Evolutionary conservation across 129 eudicot species (phyloP), one percentile per base, ranked within the genome.

Genomic region (Silybum marianum): DNA sequence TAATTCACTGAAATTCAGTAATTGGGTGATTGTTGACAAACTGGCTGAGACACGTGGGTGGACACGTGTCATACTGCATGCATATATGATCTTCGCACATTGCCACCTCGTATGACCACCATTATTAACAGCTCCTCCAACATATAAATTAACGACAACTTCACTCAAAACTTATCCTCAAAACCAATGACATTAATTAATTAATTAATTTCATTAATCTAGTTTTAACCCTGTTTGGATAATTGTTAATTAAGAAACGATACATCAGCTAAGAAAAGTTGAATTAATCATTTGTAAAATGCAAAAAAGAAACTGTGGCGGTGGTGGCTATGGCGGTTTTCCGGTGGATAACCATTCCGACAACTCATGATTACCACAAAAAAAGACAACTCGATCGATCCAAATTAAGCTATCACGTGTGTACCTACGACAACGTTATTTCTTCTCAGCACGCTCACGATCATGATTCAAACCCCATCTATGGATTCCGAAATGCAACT

Each of bases 381-480:
- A 58, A n/a, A 1, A 58, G 18, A n/a, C 3, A n/a, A 18, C 1
- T 19, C 22, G 19, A 54, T 54, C 63, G 22, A 54, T 48, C n/a
- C 13, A 46, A 38, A 38, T n/a, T n/a, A n/a, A n/a, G 2, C 1
- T 8, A 8, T 9, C 2, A 11, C 2, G 11, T 3, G 9, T 18
- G 5, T 32, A 32, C 13, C 14, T 48, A 2, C 0, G 16, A 48
- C 19, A 1, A 58, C 7, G 9, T 70, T 34, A 77, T 60, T 83
- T 83, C 9, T 77, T 28, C 3, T 28, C 72, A 10, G 71, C 82
- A 14, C 88, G 86, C 25, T 73, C 80, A 34, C 91, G 89, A 24
- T 93, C 98, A 12, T 83, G 87, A 65, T 88, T 73, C 22, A 83
- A 46, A 2, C 98, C 98, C 92, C 93, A 94, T 3, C 69, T 75